Conservation (phyloP, 768 basidiomycete species). For the Amyloporia xantha region DNA sequence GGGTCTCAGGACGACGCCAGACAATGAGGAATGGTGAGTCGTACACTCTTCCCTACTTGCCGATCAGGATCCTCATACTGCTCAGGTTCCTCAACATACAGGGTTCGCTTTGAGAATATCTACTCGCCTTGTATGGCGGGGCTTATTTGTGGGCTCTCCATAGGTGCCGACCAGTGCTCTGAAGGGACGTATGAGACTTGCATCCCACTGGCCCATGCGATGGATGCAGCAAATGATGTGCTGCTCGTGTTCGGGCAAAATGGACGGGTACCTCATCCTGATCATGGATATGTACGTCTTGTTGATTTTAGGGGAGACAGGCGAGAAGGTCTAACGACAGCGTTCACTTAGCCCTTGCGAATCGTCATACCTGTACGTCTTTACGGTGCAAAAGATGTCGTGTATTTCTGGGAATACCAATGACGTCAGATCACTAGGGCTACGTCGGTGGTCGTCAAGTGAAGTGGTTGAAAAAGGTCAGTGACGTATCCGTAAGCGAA, state of each 20-base stretch:
- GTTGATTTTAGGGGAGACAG: too few species aligned
- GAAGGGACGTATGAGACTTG: constrained; percentile 17
- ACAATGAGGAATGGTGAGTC: constrained; percentile 13
- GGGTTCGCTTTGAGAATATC: too few species aligned
- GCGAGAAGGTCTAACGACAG: too few species aligned
- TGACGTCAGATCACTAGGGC: too few species aligned
- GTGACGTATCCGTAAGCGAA: too few species aligned
- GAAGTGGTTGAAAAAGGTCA: constrained; percentile 16
- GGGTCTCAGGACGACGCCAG: constrained; percentile 12
- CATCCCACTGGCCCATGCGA: constrained; percentile 16
- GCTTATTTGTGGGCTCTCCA: too few species aligned
- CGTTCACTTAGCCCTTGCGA: constrained; percentile 15
- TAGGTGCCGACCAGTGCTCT: constrained; percentile 16
- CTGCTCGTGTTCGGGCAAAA: constrained; percentile 17
- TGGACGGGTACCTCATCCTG: constrained; percentile 16
- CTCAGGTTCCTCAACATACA: too few species aligned
- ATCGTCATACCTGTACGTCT: constrained; percentile 13
- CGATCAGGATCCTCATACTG: too few species aligned
- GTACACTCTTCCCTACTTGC: not conserved
- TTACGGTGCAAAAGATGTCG: too few species aligned
- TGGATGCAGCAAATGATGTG: constrained; percentile 16
- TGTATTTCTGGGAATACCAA: too few species aligned
- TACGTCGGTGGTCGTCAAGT: constrained; percentile 16
- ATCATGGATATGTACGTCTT: constrained; percentile 16
- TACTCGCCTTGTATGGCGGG: too few species aligned